Percentiles rank a stretch among this genome's conserved stretches.
These are phyloP conservation scores for Cercospora brassicicola DNA, from an alignment of 2,329 filamentous ascomycete species.

Conservation along the genomic window DNA sequence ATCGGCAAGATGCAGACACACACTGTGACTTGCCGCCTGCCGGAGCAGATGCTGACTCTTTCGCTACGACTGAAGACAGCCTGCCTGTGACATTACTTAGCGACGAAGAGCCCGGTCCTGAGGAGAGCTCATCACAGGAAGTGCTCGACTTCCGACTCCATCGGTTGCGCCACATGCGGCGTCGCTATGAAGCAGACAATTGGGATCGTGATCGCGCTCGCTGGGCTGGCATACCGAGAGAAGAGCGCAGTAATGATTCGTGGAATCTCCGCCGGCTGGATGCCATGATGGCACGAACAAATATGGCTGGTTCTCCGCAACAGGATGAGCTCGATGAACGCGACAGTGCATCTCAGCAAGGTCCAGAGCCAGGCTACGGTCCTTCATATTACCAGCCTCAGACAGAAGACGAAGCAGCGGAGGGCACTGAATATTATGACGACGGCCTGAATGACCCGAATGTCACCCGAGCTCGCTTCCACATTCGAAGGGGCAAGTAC, in stretches of 20 bases:
- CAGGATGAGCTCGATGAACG: constrained; percentile 28
- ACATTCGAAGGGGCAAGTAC: constrained; percentile 77
- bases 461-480: constrained; percentile 69
- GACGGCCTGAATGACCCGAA: constrained; percentile 31
- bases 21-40: constrained; percentile 33
- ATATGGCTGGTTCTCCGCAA: constrained; percentile 27
- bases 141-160: constrained; percentile 38
- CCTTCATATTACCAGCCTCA: constrained; percentile 16
- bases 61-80: constrained; percentile 6
- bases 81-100: constrained; percentile 32
- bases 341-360: constrained; percentile 21
- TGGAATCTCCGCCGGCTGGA: constrained; percentile 30
- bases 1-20: constrained; percentile 26
- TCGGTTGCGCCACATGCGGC: constrained; percentile 33
- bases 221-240: constrained; percentile 17
- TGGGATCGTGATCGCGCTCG: constrained; percentile 30
- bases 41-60: constrained; percentile 19
- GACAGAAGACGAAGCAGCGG: constrained; percentile 11
- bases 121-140: constrained; percentile 37
- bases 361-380: constrained; percentile 11
- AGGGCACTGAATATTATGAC: constrained; percentile 24
- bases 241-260: constrained; percentile 26
- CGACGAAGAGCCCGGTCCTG: constrained; percentile 37
- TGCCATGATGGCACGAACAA: constrained; percentile 32
- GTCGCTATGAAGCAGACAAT: constrained; percentile 30